phyloP scores from a whole-genome alignment of 352 stramenopile species.

The Plasmopara muralis region DNA sequence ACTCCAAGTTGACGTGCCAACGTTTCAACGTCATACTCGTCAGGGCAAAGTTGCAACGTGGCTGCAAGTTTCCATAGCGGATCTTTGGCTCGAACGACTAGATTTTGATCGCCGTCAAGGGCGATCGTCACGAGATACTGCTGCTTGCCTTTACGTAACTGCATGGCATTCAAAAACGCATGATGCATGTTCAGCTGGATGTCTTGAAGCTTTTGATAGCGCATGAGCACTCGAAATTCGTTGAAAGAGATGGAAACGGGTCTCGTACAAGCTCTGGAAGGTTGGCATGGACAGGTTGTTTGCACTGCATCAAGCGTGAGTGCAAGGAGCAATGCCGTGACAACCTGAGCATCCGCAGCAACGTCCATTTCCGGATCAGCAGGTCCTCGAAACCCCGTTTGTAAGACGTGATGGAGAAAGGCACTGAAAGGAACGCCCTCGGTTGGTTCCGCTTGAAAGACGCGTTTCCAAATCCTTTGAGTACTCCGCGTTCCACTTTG shows the following conservation, averaged over 20 bases:
- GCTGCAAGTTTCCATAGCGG: conserved; percentile 52
- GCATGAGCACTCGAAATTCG: conserved; percentile 42
- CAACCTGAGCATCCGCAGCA: conserved; percentile 14
- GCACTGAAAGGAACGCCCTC: conserved; percentile 34
- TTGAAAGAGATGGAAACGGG: conserved; percentile 23
- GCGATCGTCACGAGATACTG: conserved; percentile 39
- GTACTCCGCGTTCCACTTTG: conserved; percentile 24
- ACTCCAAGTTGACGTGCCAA: conserved; percentile 16
- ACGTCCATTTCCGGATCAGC: background rate
- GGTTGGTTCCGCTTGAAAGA: conserved; percentile 29
- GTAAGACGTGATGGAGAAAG: conserved; percentile 39
- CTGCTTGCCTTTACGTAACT: conserved; percentile 36
- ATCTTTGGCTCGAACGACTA: conserved; percentile 44
- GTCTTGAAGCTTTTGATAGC: conserved; percentile 35
- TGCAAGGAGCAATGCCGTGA: conserved; percentile 34
- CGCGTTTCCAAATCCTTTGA: conserved; percentile 38
- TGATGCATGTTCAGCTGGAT: conserved; percentile 47
- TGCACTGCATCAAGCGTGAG: conserved; percentile 42
- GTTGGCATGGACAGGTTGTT: conserved; percentile 12
- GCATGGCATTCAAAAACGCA: conserved; percentile 32
- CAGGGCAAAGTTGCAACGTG: conserved; percentile 37
- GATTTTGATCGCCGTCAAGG: conserved; percentile 15
- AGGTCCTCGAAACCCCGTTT: conserved; percentile 25
- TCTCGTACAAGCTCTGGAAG: background rate
- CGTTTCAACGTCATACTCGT: conserved; percentile 42